Conservation (phyloP, 2,329 filamentous ascomycete genomes). For the Pseudogymnoascus sp. region DNA sequence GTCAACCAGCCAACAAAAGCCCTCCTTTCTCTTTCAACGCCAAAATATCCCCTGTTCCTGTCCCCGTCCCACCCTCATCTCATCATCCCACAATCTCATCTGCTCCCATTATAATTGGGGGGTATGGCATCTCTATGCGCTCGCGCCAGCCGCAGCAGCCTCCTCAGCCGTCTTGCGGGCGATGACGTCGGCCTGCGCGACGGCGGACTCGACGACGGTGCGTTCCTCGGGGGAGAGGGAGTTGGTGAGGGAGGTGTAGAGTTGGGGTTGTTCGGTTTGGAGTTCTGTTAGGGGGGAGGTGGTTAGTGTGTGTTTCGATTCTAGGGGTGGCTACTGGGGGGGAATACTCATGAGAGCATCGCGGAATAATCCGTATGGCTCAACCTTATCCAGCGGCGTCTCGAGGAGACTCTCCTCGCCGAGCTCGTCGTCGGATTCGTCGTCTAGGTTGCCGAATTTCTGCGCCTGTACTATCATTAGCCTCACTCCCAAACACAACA, state of each 20-base stretch:
- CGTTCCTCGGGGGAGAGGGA: constrained; percentile 76
- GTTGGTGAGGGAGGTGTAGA: constrained; percentile 73
- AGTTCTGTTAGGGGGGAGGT: constrained; percentile 56
- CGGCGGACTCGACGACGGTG: constrained; percentile 66
- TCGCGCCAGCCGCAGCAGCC: constrained; percentile 7
- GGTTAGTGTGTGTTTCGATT: constrained; percentile 11
- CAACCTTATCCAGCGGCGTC: constrained; percentile 88
- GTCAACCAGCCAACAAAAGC: background rate
- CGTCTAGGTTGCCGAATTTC: constrained; percentile 66
- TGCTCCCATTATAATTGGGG: background rate
- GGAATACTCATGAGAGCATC: constrained; percentile 68
- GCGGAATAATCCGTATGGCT: constrained; percentile 88
- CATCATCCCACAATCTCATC: background rate
- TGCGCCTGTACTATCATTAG: constrained; percentile 50
- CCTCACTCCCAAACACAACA: background rate
- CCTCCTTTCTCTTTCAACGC: background rate
- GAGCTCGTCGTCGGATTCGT: constrained; percentile 76
- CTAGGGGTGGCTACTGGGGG: background rate
- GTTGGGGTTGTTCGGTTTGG: constrained; percentile 82
- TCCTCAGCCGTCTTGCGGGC: constrained; percentile 18
- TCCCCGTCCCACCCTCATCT: background rate
- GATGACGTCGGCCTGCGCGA: constrained; percentile 34
- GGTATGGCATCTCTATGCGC: background rate
- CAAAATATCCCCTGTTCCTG: background rate
- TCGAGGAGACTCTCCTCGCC: constrained; percentile 91